These are phyloP conservation scores for Pisolithus sp. DNA, from an alignment of 768 basidiomycete genomes.

Conservation along the genomic window DNA sequence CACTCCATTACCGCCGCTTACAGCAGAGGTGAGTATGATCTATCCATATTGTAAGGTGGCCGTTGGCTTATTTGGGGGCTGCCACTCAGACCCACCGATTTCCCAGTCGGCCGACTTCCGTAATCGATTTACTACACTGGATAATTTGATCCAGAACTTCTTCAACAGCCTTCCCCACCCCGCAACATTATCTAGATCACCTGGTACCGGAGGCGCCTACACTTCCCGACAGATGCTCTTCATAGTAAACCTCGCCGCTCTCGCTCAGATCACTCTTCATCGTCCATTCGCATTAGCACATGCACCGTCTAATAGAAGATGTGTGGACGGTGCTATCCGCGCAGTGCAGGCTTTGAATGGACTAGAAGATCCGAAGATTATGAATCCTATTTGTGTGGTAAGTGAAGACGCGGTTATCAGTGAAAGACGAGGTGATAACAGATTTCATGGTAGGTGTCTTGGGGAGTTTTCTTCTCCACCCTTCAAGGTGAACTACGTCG, in stretches of 20 bases:
- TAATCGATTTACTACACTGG: slow-evolving; percentile 39
- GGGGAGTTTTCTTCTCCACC: slow-evolving; percentile 16
- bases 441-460: slow-evolving; percentile 12
- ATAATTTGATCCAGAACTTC: slow-evolving; percentile 40
- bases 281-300: slow-evolving; percentile 12
- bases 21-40: slow-evolving; percentile 19
- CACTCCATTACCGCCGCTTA: slow-evolving; percentile 22
- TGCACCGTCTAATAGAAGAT: slow-evolving; percentile 9
- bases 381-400: slow-evolving; percentile 17
- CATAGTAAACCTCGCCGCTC: slow-evolving; percentile 16
- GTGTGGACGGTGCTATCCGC: slow-evolving; percentile 11
- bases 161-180: slow-evolving; percentile 12
- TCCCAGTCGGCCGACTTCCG: slow-evolving; percentile 39
- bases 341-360: slow-evolving; percentile 13
- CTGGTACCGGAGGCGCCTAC: background rate
- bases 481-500: slow-evolving; percentile 18
- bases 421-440: background rate
- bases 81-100: slow-evolving; percentile 32
- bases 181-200: background rate
- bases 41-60: background rate
- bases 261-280: slow-evolving; percentile 21
- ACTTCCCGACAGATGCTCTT: slow-evolving; percentile 6
- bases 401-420: background rate
- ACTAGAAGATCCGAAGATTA: slow-evolving; percentile 1
- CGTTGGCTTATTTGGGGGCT: background rate